phyloP scores from a whole-genome alignment of 2,329 filamentous ascomycete species.

The Arachnomyces sp. region DNA sequence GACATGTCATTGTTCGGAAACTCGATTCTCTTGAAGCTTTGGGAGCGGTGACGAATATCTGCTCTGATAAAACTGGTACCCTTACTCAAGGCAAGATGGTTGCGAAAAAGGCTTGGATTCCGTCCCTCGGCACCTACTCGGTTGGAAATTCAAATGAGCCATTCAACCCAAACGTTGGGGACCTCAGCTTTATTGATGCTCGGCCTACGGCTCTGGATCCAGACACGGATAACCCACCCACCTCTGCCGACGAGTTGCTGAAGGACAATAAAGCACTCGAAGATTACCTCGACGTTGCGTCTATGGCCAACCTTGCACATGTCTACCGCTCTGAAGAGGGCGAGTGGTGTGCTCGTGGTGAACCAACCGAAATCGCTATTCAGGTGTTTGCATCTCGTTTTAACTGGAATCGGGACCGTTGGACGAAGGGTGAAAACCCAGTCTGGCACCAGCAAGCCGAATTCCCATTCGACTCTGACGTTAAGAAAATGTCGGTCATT shows the following conservation, averaged over 20 bases:
- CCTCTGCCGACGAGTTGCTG: slow-evolving; percentile 28
- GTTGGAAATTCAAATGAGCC: slow-evolving; percentile 49
- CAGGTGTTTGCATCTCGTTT: slow-evolving; percentile 66
- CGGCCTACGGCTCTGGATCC: slow-evolving; percentile 23
- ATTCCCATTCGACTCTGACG: slow-evolving; percentile 64
- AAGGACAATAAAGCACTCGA: slow-evolving; percentile 42
- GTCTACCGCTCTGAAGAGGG: slow-evolving; percentile 48
- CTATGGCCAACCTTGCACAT: slow-evolving; percentile 57
- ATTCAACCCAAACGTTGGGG: slow-evolving; percentile 48
- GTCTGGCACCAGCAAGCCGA: slow-evolving; percentile 55
- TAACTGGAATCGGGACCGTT: slow-evolving; percentile 49
- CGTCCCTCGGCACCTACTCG: slow-evolving; percentile 48
- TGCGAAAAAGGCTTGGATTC: slow-evolving; percentile 52
- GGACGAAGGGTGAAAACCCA: slow-evolving; percentile 42
- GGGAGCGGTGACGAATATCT: slow-evolving; percentile 53
- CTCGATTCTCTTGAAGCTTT: slow-evolving; percentile 51
- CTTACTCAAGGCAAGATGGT: slow-evolving; percentile 58
- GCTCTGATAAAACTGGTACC: slow-evolving; percentile 53
- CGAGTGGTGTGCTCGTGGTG: slow-evolving; percentile 56
- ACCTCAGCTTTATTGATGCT: slow-evolving; percentile 34
- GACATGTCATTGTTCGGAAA: slow-evolving; percentile 51
- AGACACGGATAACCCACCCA: slow-evolving; percentile 17
- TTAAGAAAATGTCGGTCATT: slow-evolving; percentile 71
- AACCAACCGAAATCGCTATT: slow-evolving; percentile 65
- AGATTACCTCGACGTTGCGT: slow-evolving; percentile 54